Conservation (phyloP, 176 grass and related monocot genomes). For the Zoysia pacifica region DNA sequence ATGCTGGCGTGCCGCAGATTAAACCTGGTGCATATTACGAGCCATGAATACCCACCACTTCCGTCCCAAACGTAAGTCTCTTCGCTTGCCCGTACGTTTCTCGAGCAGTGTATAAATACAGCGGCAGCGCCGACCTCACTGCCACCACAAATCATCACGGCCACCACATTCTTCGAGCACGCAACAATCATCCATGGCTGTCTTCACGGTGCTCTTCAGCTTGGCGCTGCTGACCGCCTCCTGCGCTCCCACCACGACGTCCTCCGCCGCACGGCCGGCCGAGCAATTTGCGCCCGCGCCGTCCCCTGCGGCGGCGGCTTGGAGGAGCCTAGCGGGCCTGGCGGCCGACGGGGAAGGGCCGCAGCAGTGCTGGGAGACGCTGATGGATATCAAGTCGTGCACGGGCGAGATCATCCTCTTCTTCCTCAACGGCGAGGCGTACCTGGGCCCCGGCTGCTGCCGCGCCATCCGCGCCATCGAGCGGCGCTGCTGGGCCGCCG, state of each 20-base stretch:
- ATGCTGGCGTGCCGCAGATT: not conserved
- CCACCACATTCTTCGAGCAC: not conserved
- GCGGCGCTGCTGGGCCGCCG: constrained; percentile 72
- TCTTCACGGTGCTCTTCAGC: constrained; percentile 5
- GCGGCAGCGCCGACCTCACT: not conserved
- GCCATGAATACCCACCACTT: not conserved
- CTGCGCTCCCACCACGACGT: not conserved
- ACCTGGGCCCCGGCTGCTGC: constrained; percentile 66
- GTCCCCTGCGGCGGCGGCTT: not conserved
- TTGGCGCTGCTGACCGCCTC: not conserved
- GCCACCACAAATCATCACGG: not conserved
- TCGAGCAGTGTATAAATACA: constrained; percentile 39
- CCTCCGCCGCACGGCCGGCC: not conserved
- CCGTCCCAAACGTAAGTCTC: not conserved
- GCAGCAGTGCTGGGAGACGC: constrained; percentile 67
- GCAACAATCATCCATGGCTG: constrained; percentile 42
- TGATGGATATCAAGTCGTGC: constrained; percentile 71
- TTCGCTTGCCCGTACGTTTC: not conserved
- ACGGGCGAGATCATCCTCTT: constrained; percentile 80
- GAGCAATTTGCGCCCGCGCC: not conserved
- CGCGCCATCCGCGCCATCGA: constrained; percentile 67
- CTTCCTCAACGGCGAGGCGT: constrained; percentile 73
- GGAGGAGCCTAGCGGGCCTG: not conserved
- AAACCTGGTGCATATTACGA: not conserved
- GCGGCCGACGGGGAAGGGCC: constrained; percentile 42